Evolutionary conservation across 352 stramenopile genomes (phyloP).

Genomic region (Phytophthora uliginosa): DNA sequence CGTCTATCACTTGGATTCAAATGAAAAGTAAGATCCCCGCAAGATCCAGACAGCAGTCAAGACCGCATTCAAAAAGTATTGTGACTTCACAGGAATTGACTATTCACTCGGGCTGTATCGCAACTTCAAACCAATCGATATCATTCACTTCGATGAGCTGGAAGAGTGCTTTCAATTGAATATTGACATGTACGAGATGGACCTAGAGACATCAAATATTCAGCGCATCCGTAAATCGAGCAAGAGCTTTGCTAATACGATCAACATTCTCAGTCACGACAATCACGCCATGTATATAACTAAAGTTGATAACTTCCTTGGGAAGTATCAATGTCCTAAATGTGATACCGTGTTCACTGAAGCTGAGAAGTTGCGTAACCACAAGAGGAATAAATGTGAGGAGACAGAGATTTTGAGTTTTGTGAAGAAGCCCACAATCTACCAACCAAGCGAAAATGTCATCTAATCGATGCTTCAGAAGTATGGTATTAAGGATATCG

Average conservation of each 20-base stretch:
- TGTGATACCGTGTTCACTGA: neutral
- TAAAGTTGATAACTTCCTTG: neutral
- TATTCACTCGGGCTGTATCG: slow-evolving; percentile 4
- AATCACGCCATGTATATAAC: neutral
- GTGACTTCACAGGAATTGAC: neutral
- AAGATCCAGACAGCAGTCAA: neutral
- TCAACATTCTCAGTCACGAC: neutral
- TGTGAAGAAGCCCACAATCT: neutral
- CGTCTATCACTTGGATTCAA: slow-evolving; percentile 16
- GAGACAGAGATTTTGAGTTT: neutral
- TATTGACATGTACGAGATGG: slow-evolving; percentile 22
- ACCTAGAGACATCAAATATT: neutral
- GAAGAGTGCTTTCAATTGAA: slow-evolving; percentile 12
- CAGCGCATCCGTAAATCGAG: no score
- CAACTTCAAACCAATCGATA: slow-evolving; percentile 21
- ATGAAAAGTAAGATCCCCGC: neutral
- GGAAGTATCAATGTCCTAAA: neutral
- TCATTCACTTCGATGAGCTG: slow-evolving; percentile 22
- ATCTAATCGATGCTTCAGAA: no score
- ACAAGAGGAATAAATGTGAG: neutral
- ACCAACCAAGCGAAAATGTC: neutral
- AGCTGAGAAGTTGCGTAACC: neutral
- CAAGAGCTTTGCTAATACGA: neutral
- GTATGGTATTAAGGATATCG: neutral
- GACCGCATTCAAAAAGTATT: neutral